phyloP scores from a whole-genome alignment of 805 yeast species.

The Pichia deserticola region DNA sequence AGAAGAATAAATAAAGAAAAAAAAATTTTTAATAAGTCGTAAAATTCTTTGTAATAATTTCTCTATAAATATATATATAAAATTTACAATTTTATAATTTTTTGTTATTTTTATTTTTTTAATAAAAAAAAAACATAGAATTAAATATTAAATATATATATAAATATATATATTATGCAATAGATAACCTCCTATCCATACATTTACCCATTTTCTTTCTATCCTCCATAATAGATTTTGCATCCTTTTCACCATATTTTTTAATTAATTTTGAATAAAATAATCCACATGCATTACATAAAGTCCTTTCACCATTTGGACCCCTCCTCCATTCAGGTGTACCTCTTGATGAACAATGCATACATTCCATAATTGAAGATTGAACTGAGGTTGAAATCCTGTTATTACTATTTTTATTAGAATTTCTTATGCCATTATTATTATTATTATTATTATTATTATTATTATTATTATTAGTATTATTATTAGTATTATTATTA shows the following conservation, averaged over 20 bases:
- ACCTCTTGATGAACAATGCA: slow-evolving; percentile 41
- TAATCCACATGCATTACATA: slow-evolving; percentile 81
- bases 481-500: too few relatives aligned
- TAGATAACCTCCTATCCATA: slow-evolving; percentile 25
- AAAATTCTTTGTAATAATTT: too few relatives aligned
- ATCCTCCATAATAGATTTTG: slow-evolving; percentile 36
- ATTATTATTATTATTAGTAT: too few relatives aligned
- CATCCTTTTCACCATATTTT: slow-evolving; percentile 45
- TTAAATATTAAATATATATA: too few relatives aligned
- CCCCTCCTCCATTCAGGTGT: slow-evolving; percentile 87
- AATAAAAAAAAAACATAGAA: not conserved
- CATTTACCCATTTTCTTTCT: slow-evolving; percentile 21
- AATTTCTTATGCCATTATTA: not conserved
- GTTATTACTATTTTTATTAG: too few relatives aligned
- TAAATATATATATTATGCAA: not conserved
- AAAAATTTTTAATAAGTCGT: not conserved
- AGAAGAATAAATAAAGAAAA: slow-evolving; percentile 1
- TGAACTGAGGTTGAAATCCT: not conserved
- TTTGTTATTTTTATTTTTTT: too few relatives aligned
- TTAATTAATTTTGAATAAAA: slow-evolving; percentile 62
- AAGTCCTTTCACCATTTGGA: slow-evolving; percentile 65
- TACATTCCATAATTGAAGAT: slow-evolving; percentile 10
- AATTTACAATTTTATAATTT: too few relatives aligned
- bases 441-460: not conserved
- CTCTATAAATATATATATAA: too few relatives aligned